Conservation (phyloP, 1,284 basidiomycete genomes). For the Puccinia coronata region DNA sequence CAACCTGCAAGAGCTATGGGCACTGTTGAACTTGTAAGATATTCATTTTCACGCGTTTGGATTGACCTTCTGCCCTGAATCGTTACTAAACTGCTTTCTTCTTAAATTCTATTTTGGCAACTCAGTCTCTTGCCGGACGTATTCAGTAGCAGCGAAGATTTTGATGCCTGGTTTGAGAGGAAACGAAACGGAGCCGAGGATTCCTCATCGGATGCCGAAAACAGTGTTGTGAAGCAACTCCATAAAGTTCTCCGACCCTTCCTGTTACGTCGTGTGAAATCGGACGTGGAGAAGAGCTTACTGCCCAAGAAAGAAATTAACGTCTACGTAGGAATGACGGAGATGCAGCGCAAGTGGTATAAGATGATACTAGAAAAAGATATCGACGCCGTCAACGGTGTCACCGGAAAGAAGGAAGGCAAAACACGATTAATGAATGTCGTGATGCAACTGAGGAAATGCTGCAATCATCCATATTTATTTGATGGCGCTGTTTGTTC, state of each 20-base stretch:
- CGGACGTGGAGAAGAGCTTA: constrained; percentile 94
- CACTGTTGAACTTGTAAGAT: constrained; percentile 77
- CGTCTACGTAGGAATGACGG: constrained; percentile 94
- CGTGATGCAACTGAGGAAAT: constrained; percentile 83
- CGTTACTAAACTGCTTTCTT: not conserved
- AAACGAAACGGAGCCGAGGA: constrained; percentile 24
- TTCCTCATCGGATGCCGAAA: constrained; percentile 56
- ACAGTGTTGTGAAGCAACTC: constrained; percentile 84
- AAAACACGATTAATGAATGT: constrained; percentile 98
- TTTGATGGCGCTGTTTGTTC: constrained; percentile 50
- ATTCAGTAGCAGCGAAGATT: constrained; percentile 63
- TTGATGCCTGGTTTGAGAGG: constrained; percentile 74
- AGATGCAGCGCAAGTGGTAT: constrained; percentile 96
- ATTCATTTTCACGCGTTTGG: constrained; percentile 56
- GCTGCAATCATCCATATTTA: constrained; percentile 66
- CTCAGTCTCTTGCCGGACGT: constrained; percentile 59
- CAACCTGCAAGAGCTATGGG: constrained; percentile 95
- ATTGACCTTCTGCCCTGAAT: not conserved
- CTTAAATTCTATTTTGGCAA: not conserved
- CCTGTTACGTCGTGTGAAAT: constrained; percentile 89
- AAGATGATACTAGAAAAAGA: constrained; percentile 90
- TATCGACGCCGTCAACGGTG: constrained; percentile 96
- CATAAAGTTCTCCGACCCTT: constrained; percentile 97
- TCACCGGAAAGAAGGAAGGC: constrained; percentile 94
- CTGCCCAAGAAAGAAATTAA: constrained; percentile 99